phyloP scores from a whole-genome alignment of 2,329 filamentous ascomycete species.

The Apiospora pterosperma region DNA sequence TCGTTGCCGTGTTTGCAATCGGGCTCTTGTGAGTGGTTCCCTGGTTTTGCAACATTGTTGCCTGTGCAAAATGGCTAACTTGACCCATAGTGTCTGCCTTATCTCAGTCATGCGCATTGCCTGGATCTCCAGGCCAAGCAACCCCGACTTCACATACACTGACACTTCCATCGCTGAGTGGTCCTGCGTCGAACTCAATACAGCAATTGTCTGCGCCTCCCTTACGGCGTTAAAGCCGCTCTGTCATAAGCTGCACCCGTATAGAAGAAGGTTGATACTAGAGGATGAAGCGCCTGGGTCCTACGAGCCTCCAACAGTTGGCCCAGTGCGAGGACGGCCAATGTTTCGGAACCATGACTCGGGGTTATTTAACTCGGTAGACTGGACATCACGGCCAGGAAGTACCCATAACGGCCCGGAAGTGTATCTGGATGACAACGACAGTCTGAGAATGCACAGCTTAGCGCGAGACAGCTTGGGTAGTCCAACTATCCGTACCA shows the following conservation, averaged over 20 bases:
- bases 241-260: conserved; percentile 21
- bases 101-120: conserved; percentile 30
- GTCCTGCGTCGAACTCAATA: conserved; percentile 33
- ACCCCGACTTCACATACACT: conserved; percentile 24
- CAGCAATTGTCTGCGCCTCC: conserved; percentile 32
- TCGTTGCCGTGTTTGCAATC: conserved; percentile 35
- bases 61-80: neutral
- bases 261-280: neutral
- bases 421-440: neutral
- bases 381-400: neutral
- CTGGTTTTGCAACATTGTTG: neutral
- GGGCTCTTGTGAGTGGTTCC: conserved; percentile 34
- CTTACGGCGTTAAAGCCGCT: conserved; percentile 36
- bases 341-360: neutral
- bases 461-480: neutral
- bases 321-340: neutral
- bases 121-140: conserved; percentile 19
- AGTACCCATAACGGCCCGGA: neutral
- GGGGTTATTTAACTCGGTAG: neutral
- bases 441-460: neutral
- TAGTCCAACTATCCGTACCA: neutral
- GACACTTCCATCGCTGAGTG: conserved; percentile 28
- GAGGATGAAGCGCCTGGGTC: neutral
- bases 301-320: conserved; percentile 4
- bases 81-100: conserved; percentile 28